Evolutionary conservation across 768 basidiomycete species (phyloP).

Genomic region (Lentinus tigrinus): DNA sequence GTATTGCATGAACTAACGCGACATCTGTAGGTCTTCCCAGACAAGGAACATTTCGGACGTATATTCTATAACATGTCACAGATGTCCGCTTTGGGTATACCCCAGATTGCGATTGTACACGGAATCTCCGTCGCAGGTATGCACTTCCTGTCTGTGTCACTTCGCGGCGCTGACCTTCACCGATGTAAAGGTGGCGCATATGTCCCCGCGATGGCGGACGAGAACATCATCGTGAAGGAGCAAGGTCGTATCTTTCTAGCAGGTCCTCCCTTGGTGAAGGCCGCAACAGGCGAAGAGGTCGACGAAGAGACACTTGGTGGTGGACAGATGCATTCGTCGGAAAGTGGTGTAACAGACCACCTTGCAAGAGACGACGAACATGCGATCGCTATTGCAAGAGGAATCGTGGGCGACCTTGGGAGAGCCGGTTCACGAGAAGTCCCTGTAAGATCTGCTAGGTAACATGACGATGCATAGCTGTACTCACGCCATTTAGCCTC

Average conservation of each 20-base stretch:
- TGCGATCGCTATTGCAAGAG: conserved; percentile 76
- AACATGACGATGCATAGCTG: background rate
- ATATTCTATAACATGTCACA: conserved; percentile 99
- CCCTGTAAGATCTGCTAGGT: conserved; percentile 39
- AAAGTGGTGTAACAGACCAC: conserved; percentile 90
- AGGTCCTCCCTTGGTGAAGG: conserved; percentile 92
- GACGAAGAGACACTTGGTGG: conserved; percentile 92
- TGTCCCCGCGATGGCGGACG: conserved; percentile 96
- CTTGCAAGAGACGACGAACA: conserved; percentile 84
- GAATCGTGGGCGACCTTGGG: conserved; percentile 78
- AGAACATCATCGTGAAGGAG: conserved; percentile 86
- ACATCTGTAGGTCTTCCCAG: conserved; percentile 70
- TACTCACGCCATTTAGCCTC: conserved; percentile 40
- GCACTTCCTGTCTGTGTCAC: background rate
- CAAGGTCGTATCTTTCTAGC: conserved; percentile 95
- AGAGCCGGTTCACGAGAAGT: conserved; percentile 49
- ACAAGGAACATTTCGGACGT: conserved; percentile 92
- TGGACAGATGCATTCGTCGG: conserved; percentile 87
- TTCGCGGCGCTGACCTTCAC: background rate
- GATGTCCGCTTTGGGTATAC: conserved; percentile 89
- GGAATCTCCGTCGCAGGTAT: conserved; percentile 89
- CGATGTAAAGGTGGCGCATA: conserved; percentile 71
- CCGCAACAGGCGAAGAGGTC: conserved; percentile 90
- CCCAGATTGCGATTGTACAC: conserved; percentile 91
- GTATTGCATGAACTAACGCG: background rate